Percentiles rank a stretch among this genome's conserved stretches.
Evolutionary conservation across 2,329 filamentous ascomycete species (phyloP).

Genomic region (Trichophyton mentagrophytes): DNA sequence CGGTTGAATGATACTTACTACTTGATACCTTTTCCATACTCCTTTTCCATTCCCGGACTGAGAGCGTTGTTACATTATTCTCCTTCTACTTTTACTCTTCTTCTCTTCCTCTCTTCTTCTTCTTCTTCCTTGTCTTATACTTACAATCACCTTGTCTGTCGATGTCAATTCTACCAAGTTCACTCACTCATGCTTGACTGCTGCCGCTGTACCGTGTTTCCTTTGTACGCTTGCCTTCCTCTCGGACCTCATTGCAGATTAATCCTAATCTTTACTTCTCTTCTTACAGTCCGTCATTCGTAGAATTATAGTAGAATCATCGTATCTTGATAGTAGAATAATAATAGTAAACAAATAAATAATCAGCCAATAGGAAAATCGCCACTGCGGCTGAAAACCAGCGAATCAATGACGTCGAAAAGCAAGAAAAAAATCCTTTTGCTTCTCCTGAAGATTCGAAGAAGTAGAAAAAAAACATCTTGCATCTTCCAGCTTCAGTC

Average conservation of each 20-base stretch:
- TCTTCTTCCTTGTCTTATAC: neutral
- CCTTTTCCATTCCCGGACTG: neutral
- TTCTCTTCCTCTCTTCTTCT: neutral
- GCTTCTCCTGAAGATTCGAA: neutral
- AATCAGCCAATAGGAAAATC: neutral
- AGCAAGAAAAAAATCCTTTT: neutral
- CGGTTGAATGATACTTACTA: neutral
- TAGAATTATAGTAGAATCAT: too few species aligned
- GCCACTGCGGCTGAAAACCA: neutral
- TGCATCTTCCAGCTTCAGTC: too few species aligned
- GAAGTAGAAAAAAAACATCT: neutral
- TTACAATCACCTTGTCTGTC: neutral
- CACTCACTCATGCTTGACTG: neutral
- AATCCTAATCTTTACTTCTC: neutral
- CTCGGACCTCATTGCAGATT: slow-evolving; percentile 1
- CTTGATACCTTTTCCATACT: neutral
- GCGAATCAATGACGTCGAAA: neutral
- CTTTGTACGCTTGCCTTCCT: neutral
- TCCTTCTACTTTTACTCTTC: neutral
- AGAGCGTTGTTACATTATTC: neutral
- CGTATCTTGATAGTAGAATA: neutral
- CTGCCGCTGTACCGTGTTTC: neutral
- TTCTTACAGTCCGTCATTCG: too few species aligned
- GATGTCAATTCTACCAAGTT: neutral
- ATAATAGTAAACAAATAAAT: neutral